These are phyloP conservation scores for Bacidia rubella DNA, from an alignment of 495 filamentous ascomycete species.

Conservation along the genomic window DNA sequence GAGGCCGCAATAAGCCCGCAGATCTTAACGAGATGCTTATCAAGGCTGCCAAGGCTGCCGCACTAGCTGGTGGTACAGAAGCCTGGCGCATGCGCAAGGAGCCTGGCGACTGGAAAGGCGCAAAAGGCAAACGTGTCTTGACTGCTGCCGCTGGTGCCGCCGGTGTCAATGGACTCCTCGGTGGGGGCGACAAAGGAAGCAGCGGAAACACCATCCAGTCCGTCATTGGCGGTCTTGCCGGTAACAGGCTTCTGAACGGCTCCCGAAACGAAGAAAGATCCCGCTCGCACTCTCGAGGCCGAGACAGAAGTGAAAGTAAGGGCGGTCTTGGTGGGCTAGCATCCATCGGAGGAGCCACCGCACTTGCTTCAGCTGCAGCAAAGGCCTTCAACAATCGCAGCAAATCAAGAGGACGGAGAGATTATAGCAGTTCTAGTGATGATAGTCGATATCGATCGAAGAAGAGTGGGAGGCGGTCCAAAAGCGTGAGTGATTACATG, in stretches of 20 bases:
- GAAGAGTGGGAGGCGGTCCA: constrained; percentile 35
- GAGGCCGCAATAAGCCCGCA: constrained; percentile 22
- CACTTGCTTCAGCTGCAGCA: constrained; percentile 61
- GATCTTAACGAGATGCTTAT: constrained; percentile 49
- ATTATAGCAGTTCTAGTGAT: constrained; percentile 35
- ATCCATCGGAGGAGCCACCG: constrained; percentile 44
- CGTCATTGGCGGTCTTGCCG: constrained; percentile 70
- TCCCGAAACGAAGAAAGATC: constrained; percentile 49
- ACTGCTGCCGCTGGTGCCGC: constrained; percentile 78
- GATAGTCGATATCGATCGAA: constrained; percentile 35
- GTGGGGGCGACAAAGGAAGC: constrained; percentile 48
- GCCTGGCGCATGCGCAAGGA: constrained; percentile 79
- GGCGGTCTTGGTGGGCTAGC: constrained; percentile 30
- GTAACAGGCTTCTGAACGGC: constrained; percentile 70
- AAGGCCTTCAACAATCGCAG: constrained; percentile 67
- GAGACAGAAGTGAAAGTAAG: constrained; percentile 32
- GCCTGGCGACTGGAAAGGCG: constrained; percentile 69
- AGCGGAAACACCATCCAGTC: constrained; percentile 50
- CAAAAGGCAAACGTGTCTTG: constrained; percentile 74
- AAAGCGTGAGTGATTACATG: constrained; percentile 44
- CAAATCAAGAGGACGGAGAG: constrained; percentile 38
- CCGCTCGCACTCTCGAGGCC: constrained; percentile 32
- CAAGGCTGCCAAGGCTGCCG: constrained; percentile 74
- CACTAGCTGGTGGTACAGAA: constrained; percentile 75
- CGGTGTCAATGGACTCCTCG: constrained; percentile 64